phyloP scores from a whole-genome alignment of 345 rosid genomes.

The Melaleuca quinquenervia region DNA sequence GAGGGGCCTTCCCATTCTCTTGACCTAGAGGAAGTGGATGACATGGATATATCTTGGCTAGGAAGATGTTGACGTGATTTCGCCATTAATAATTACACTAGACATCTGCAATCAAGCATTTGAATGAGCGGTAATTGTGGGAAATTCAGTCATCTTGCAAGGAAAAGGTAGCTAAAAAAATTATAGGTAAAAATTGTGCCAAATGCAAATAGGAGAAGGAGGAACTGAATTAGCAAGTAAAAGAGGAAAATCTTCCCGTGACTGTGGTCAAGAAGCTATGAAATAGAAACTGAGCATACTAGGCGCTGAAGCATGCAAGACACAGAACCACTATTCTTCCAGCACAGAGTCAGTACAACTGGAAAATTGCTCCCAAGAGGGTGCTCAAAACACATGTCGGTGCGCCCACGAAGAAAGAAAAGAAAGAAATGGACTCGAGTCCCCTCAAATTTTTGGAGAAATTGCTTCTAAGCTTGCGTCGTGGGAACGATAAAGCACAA shows the following conservation, averaged over 20 bases:
- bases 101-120: not conserved
- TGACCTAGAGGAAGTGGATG: conserved; percentile 54
- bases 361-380: not conserved
- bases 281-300: not conserved
- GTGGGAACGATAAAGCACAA: not conserved
- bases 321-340: not conserved
- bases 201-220: not conserved
- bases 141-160: not conserved
- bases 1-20: conserved; percentile 93
- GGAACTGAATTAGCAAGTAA: not conserved
- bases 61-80: conserved; percentile 13
- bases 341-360: not conserved
- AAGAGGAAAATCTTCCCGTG: not conserved
- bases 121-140: not conserved
- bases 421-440: not conserved
- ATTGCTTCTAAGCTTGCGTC: not conserved
- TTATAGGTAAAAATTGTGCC: not conserved
- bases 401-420: not conserved
- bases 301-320: not conserved
- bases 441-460: not conserved
- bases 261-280: not conserved
- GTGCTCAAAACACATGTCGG: not conserved
- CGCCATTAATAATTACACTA: conserved; percentile 29
- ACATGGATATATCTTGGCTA: conserved; percentile 43
- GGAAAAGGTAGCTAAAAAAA: not conserved